A percentile compares a stretch with the other conserved stretches of the same genome.
Evolutionary conservation across 805 yeast genomes (phyloP).

Genomic region (Yamadazyma scolyti): DNA sequence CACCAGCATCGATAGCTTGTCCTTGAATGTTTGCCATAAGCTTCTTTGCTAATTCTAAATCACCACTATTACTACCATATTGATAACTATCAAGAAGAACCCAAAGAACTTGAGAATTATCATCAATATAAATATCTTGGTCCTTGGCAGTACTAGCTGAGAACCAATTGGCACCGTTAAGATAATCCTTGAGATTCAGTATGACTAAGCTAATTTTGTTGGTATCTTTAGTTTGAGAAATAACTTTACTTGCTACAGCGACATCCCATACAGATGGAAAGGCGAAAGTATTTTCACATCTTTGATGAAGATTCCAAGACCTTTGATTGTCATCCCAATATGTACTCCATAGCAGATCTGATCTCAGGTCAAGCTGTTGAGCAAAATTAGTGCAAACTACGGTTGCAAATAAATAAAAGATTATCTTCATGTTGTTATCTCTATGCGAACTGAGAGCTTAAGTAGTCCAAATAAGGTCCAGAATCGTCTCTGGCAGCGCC

Average conservation of each 20-base stretch:
- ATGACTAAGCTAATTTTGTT: conserved; percentile 11
- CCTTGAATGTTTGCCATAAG: conserved; percentile 4
- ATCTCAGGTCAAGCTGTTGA: neutral
- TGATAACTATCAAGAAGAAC: conserved; percentile 20
- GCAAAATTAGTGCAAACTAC: too few relatives aligned
- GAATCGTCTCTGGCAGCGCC: too few relatives aligned
- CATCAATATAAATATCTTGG: conserved; percentile 25
- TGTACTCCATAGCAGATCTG: conserved; percentile 11
- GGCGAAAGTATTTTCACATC: conserved; percentile 10
- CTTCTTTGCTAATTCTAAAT: conserved; percentile 12
- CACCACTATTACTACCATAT: conserved; percentile 13
- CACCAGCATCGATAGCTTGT: conserved; percentile 26
- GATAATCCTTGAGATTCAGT: conserved; percentile 13
- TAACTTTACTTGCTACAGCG: conserved; percentile 23
- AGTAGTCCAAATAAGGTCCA: too few relatives aligned
- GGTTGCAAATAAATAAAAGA: too few relatives aligned
- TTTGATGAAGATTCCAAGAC: conserved; percentile 15
- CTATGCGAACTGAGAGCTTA: too few relatives aligned
- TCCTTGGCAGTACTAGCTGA: conserved; percentile 20
- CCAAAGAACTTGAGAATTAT: conserved; percentile 26
- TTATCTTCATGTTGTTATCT: too few relatives aligned
- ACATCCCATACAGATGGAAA: conserved; percentile 23
- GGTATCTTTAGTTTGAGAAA: conserved; percentile 11
- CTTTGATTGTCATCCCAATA: conserved; percentile 14
- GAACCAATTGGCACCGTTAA: conserved; percentile 18